phyloP scores from a whole-genome alignment of 148 eudicot genomes.

The Polygonum maritimum region DNA sequence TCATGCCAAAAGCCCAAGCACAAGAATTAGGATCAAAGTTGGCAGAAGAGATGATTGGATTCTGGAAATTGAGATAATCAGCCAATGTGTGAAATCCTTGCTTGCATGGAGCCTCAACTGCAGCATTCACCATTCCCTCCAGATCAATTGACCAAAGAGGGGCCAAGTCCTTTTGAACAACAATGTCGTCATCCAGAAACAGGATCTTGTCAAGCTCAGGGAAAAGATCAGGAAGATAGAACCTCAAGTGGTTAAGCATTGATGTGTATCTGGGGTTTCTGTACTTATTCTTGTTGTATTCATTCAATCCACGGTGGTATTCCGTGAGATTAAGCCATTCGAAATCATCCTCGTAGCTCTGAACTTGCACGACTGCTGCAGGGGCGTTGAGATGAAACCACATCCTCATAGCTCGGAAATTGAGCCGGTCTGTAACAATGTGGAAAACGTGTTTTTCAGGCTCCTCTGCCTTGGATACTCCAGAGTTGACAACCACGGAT shows the following conservation, averaged over 20 bases:
- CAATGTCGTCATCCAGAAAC: constrained; percentile 94
- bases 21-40: constrained; percentile 92
- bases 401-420: constrained; percentile 92
- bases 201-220: constrained; percentile 81
- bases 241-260: constrained; percentile 94
- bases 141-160: constrained; percentile 85
- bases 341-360: constrained; percentile 61
- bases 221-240: constrained; percentile 95
- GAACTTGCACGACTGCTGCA: constrained; percentile 51
- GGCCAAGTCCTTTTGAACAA: constrained; percentile 92
- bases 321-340: constrained; percentile 64
- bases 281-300: constrained; percentile 83
- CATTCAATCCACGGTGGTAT: constrained; percentile 52
- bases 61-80: constrained; percentile 88
- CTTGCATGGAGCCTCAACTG: constrained; percentile 88
- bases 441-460: constrained; percentile 97
- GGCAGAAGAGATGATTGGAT: constrained; percentile 71
- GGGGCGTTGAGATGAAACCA: constrained; percentile 89
- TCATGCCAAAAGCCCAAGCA: constrained; percentile 99
- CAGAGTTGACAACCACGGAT: constrained; percentile 87
- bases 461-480: constrained; percentile 69
- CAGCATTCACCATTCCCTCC: constrained; percentile 97
- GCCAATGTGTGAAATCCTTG: constrained; percentile 96
- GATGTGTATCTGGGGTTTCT: constrained; percentile 95
- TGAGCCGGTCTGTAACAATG: constrained; percentile 84